These are phyloP conservation scores for Didymella exigua DNA, from an alignment of 2,329 filamentous ascomycete species.

Conservation along the genomic window DNA sequence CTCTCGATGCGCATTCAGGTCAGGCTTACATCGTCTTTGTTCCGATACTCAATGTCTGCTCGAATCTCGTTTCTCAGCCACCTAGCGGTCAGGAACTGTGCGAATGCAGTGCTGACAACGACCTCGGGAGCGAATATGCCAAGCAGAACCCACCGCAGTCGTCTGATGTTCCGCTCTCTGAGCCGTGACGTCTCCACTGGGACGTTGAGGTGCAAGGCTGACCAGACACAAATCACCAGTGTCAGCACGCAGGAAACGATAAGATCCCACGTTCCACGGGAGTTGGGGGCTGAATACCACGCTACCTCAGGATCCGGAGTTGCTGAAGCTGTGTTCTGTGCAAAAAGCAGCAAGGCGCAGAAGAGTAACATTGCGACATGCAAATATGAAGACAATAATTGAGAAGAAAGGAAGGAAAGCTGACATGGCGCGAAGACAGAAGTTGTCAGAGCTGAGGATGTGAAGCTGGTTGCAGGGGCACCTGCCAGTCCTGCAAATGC, in stretches of 20 bases:
- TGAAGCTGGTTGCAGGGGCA: neutral
- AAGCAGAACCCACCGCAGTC: slow-evolving; percentile 26
- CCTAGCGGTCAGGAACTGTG: slow-evolving; percentile 29
- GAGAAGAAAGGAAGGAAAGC: neutral
- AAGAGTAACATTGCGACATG: slow-evolving; percentile 6
- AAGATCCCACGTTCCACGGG: slow-evolving; percentile 26
- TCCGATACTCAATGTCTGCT: slow-evolving; percentile 22
- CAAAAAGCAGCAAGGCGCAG: slow-evolving; percentile 11
- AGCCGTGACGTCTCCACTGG: slow-evolving; percentile 23
- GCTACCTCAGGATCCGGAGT: slow-evolving; percentile 11
- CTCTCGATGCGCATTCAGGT: neutral
- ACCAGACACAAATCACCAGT: slow-evolving; percentile 31
- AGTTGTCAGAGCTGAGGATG: slow-evolving; percentile 1
- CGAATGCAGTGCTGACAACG: slow-evolving; percentile 33
- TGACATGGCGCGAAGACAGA: neutral
- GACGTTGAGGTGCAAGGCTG: slow-evolving; percentile 34
- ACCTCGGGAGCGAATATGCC: slow-evolving; percentile 35
- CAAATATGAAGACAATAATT: neutral
- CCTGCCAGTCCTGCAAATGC: neutral
- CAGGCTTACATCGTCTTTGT: slow-evolving; percentile 5
- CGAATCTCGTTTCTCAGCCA: slow-evolving; percentile 27
- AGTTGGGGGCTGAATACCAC: slow-evolving; percentile 31
- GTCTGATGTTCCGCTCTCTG: slow-evolving; percentile 20
- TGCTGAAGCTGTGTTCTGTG: slow-evolving; percentile 8
- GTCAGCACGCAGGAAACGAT: slow-evolving; percentile 29